A percentile compares a stretch with the other conserved stretches of the same genome.
phyloP scores from a whole-genome alignment of 2,329 filamentous ascomycete species.

The Fusarium ambrosium region DNA sequence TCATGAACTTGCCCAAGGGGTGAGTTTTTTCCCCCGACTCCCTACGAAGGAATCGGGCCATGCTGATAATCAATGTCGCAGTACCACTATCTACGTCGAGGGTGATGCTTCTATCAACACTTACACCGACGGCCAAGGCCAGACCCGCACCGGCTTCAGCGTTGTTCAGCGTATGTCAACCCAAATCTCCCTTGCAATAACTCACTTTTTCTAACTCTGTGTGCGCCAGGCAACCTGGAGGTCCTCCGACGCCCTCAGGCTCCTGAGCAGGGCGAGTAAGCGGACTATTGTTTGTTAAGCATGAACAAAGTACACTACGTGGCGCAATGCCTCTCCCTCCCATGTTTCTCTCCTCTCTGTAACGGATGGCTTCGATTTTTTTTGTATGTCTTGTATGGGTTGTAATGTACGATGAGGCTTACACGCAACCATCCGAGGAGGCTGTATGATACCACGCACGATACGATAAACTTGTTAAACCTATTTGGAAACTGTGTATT shows the following conservation, averaged over 20 bases:
- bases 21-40: slow-evolving; percentile 63
- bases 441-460: slow-evolving; percentile 46
- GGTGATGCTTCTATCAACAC: slow-evolving; percentile 79
- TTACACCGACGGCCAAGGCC: slow-evolving; percentile 80
- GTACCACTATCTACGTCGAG: slow-evolving; percentile 85
- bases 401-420: slow-evolving; percentile 40
- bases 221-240: slow-evolving; percentile 58
- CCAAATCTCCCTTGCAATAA: neutral
- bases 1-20: slow-evolving; percentile 86
- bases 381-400: slow-evolving; percentile 37
- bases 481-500: neutral
- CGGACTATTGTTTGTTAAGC: slow-evolving; percentile 1
- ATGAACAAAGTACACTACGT: neutral
- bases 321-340: neutral
- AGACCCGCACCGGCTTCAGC: slow-evolving; percentile 73
- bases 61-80: slow-evolving; percentile 54
- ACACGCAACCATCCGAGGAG: slow-evolving; percentile 27
- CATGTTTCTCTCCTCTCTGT: slow-evolving; percentile 40
- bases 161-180: slow-evolving; percentile 83
- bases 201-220: slow-evolving; percentile 26
- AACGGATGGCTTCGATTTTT: slow-evolving; percentile 35
- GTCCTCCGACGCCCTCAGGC: slow-evolving; percentile 59
- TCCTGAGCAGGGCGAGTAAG: slow-evolving; percentile 43
- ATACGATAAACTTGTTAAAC: slow-evolving; percentile 41
- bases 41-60: neutral